Evolutionary conservation across 139 green algal genomes (phyloP), one percentile per base, ranked within the genome.

Genomic region (Volvox reticuliferus): DNA sequence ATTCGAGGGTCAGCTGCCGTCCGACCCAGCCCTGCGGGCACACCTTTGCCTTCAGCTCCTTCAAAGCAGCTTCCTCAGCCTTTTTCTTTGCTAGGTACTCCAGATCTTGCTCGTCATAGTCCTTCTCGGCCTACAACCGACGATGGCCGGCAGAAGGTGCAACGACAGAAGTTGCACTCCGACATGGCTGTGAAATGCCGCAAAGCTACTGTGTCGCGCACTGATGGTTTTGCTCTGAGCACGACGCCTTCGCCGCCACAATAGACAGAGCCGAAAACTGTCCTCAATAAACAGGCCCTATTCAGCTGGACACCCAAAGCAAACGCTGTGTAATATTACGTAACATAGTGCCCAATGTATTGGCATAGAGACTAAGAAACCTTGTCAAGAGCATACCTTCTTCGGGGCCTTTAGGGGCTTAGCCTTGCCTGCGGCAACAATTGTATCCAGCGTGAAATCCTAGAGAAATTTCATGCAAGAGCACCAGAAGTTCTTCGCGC

Each of bases 21-120:
- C 65, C 21, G 65, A 73, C 65, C 65, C 65, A 73, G 16, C 16
- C 71, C 71, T 32, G 26, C 35, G 22, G 24, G 14, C 71, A 79
- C 32, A 89, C 85, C 87, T 94, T 94, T 16, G 91, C 92, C 9
- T 89, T 88, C 0, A 93, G 81, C 61, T 89, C 91, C 65, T 94
- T 94, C 0, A 95, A 85, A 14, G 92, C 86, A 33, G 67, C 86
- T 55, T 92, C 85, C 67, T 91, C 89, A 68, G 92, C 93, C 88
- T 95, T 93, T 81, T 95, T 94, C 92, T 94, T 94, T 20, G 91
- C 91, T n/a, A 94, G 50, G 68, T 87, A 91, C 26, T 88, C 92
- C n/a, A 92, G 28, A 36, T 94, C 92, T 14, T 68, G 33, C 1
- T 94, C 92, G 87, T 94, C 92, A 76, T 93, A 93, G 26, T 94